These are phyloP conservation scores for Vaccinium darrowii DNA, from an alignment of 148 eudicot species.

Conservation along the genomic window DNA sequence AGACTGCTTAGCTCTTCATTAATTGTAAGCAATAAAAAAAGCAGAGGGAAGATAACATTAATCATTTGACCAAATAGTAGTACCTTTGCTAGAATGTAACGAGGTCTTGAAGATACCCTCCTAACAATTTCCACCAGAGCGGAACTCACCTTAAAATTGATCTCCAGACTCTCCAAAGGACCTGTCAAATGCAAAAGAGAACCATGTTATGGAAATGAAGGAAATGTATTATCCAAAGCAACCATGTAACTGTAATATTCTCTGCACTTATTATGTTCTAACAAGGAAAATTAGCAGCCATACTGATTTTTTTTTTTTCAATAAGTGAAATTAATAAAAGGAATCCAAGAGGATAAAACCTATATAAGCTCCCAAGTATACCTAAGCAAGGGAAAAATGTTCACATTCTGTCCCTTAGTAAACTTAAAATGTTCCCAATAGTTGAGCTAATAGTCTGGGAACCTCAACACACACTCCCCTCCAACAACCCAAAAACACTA, in stretches of 20 bases:
- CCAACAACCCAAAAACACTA: neutral
- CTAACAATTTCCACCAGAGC: slow-evolving; percentile 93
- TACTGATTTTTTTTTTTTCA: neutral
- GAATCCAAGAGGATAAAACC: neutral
- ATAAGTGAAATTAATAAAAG: neutral
- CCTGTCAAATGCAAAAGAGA: slow-evolving; percentile 45
- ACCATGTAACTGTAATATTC: neutral
- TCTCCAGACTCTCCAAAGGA: slow-evolving; percentile 86
- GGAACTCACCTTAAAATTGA: slow-evolving; percentile 94
- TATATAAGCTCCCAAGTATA: neutral
- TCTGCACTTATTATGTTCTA: neutral
- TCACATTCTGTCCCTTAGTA: neutral
- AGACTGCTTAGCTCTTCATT: neutral
- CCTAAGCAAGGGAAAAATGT: neutral
- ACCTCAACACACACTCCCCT: neutral
- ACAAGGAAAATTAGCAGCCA: neutral
- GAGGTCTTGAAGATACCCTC: slow-evolving; percentile 77
- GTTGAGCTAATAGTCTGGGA: neutral
- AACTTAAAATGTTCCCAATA: neutral
- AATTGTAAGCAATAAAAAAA: neutral
- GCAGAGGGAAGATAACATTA: neutral
- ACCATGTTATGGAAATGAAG: neutral
- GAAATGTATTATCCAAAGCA: neutral
- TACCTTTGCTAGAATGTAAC: slow-evolving; percentile 98
- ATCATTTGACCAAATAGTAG: neutral